Conservation (phyloP, 208 protist genomes). For the Wallacemonas sp. region DNA sequence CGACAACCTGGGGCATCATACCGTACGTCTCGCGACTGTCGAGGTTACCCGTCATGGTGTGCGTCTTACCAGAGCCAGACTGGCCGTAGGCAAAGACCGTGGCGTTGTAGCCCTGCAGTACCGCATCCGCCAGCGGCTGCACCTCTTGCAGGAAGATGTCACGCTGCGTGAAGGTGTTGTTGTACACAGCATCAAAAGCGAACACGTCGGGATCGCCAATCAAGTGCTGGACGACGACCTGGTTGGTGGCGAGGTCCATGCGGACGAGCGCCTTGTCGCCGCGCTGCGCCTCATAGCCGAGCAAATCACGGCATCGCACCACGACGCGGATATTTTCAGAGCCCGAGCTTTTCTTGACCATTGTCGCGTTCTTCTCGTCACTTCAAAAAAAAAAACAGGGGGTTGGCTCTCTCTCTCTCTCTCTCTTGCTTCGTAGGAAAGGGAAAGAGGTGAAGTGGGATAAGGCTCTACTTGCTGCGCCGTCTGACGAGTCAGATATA, state of each 20-base stretch:
- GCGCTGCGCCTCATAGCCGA: constrained; percentile 79
- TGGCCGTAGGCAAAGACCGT: constrained; percentile 93
- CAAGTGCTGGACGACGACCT: constrained; percentile 84
- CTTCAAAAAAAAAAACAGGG: not conserved
- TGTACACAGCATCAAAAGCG: constrained; percentile 92
- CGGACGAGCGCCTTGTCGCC: constrained; percentile 88
- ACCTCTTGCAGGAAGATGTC: constrained; percentile 92
- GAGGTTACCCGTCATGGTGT: constrained; percentile 92
- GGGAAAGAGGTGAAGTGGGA: constrained; percentile 22
- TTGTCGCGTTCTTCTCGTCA: constrained; percentile 22
- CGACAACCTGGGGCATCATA: constrained; percentile 92
- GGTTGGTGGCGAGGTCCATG: constrained; percentile 86
- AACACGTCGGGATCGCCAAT: constrained; percentile 87
- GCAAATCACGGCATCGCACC: constrained; percentile 80
- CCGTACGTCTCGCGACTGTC: constrained; percentile 76
- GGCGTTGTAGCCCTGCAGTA: constrained; percentile 92
- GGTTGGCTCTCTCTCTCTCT: too few species aligned
- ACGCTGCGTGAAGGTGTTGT: constrained; percentile 92
- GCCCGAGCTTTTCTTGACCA: constrained; percentile 70
- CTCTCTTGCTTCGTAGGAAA: too few species aligned
- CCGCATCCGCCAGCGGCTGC: constrained; percentile 83
- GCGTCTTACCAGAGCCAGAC: constrained; percentile 92
- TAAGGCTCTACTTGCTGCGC: constrained; percentile 19
- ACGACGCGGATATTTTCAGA: constrained; percentile 93
- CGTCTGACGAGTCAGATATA: not conserved